Conservation (phyloP, 768 basidiomycete genomes). For the Pulveroboletus sp. region DNA sequence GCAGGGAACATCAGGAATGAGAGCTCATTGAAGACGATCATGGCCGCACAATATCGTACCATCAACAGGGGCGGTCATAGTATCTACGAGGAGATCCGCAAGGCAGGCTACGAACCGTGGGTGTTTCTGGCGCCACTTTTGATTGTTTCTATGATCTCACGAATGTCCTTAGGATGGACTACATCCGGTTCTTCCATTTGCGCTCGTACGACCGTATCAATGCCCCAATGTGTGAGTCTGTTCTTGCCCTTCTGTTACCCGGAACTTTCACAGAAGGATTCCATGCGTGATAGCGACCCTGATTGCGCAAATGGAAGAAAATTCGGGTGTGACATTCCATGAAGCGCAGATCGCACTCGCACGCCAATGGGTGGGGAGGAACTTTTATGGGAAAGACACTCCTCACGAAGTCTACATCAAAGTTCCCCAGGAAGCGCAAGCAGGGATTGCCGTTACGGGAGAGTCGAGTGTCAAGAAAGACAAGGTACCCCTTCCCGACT, state of each 20-base stretch:
- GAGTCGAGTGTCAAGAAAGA: slow-evolving; percentile 52
- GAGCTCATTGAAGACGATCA: slow-evolving; percentile 66
- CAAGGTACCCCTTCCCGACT: slow-evolving; percentile 62
- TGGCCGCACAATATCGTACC: slow-evolving; percentile 83
- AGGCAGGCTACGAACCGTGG: slow-evolving; percentile 75
- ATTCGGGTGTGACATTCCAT: slow-evolving; percentile 74
- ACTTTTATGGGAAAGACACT: slow-evolving; percentile 28
- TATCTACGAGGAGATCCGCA: slow-evolving; percentile 78
- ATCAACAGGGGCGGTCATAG: slow-evolving; percentile 87
- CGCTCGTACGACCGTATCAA: slow-evolving; percentile 90
- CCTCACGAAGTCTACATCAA: slow-evolving; percentile 57
- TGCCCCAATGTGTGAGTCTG: slow-evolving; percentile 53
- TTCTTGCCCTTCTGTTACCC: not conserved
- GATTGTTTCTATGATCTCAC: not conserved
- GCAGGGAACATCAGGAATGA: slow-evolving; percentile 74
- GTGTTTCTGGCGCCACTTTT: slow-evolving; percentile 20
- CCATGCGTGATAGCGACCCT: slow-evolving; percentile 32
- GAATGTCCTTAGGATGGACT: slow-evolving; percentile 53
- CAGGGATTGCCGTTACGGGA: slow-evolving; percentile 47
- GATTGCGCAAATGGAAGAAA: slow-evolving; percentile 66
- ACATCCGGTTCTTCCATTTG: slow-evolving; percentile 89
- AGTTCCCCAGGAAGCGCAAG: slow-evolving; percentile 45
- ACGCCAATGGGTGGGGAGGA: slow-evolving; percentile 64
- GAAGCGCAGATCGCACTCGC: slow-evolving; percentile 84
- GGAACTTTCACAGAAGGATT: slow-evolving; percentile 21